Conservation (phyloP, 2,329 filamentous ascomycete species). For the Fusarium sp. region DNA sequence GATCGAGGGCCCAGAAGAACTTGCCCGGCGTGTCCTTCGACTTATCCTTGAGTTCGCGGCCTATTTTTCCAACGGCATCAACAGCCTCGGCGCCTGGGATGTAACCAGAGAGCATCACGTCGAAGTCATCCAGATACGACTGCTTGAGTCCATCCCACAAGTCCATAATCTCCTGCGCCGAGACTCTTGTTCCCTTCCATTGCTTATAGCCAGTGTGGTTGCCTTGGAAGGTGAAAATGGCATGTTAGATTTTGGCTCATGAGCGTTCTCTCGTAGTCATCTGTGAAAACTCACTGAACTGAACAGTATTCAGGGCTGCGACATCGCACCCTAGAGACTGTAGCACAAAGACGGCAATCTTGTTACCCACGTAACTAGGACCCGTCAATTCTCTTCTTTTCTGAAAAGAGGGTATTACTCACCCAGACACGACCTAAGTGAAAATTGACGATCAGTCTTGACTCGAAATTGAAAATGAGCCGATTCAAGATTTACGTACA, state of each 20-base stretch:
- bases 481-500: constrained; percentile 76
- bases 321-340: constrained; percentile 95
- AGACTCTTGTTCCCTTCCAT: constrained; percentile 84
- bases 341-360: constrained; percentile 94
- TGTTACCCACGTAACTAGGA: constrained; percentile 93
- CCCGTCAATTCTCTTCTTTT: constrained; percentile 9
- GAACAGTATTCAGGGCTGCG: constrained; percentile 92
- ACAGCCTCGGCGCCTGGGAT: constrained; percentile 89
- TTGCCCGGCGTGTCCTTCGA: constrained; percentile 72
- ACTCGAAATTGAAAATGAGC: background rate
- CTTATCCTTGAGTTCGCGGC: constrained; percentile 78
- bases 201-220: constrained; percentile 96
- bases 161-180: constrained; percentile 83
- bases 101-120: constrained; percentile 95
- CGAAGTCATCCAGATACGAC: constrained; percentile 87
- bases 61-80: constrained; percentile 85
- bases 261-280: background rate
- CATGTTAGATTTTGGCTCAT: constrained; percentile 11
- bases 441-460: constrained; percentile 24
- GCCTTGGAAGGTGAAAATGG: constrained; percentile 63
- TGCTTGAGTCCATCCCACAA: constrained; percentile 87
- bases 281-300: constrained; percentile 79
- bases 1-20: constrained; percentile 98
- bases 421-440: constrained; percentile 47
- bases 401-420: constrained; percentile 1